Evolutionary conservation across 78 protist species (phyloP), one percentile per base, ranked within the genome.

Genomic region (Trichosphaerium sp.): DNA sequence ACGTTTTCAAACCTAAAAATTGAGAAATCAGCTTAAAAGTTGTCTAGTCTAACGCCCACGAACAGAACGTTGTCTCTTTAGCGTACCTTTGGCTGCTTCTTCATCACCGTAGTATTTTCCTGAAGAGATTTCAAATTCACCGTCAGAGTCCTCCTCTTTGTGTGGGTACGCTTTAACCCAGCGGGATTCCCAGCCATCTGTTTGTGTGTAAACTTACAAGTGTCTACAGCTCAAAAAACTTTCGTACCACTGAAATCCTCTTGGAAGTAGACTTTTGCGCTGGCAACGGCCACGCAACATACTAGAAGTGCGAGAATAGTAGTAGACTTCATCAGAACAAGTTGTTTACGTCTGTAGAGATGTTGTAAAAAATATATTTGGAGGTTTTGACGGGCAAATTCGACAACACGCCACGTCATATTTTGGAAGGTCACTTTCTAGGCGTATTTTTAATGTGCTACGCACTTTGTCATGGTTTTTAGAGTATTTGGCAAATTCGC

Each of bases 101-200:
- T 35, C 80, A 47, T 82, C 88, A 57, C 61, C 73, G 58, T 47
- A 82, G 80, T 61, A 83, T 60, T 82, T 79, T 52, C 94, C 91
- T 1, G 92, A 83, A n/a, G 88, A 65, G 44, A 40, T 68, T 42
- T 47, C 52, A 34, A 62, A 86, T 74, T 80, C 39, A 42, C 95
- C 95, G 11, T 71, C 71, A 18, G 55, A 51, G 51, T 80, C 87
- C 12, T 87, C 88, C 18, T 56, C 80, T 5, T 80, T 67, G 40
- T 77, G 63, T 75, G 41, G 52, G 66, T 69, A 43, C 40, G 84
- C 68, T 31, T 14, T 3, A 35, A 73, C 77, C 95, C 95, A 91
- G 39, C 90, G 65, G 38, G 38, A 37, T 32, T 47, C 66, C 88
- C 88, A 88, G 26, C 65, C 80, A 12, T 49, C 74, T 49, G n/a